phyloP scores from a whole-genome alignment of 371 early-diverging fungal species.

The Mortierella sp. region DNA sequence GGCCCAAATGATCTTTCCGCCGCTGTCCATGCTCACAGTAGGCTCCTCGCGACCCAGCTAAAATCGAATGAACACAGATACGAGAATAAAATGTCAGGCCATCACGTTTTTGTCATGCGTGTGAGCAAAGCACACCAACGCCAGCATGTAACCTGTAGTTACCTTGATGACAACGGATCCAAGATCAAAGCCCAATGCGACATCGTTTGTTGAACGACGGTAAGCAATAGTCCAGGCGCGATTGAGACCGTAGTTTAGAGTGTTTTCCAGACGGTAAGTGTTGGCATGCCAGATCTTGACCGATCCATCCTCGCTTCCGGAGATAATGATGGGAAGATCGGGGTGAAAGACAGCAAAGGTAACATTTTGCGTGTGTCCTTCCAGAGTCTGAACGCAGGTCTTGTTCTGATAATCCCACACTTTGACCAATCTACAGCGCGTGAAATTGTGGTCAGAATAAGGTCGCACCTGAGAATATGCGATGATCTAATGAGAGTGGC shows the following conservation, averaged over 20 bases:
- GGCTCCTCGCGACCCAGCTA: constrained; percentile 94
- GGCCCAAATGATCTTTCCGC: constrained; percentile 98
- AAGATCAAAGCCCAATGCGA: constrained; percentile 96
- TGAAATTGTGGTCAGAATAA: not conserved
- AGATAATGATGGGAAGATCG: constrained; percentile 96
- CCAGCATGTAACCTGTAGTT: not conserved
- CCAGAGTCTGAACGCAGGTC: constrained; percentile 96
- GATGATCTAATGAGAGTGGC: not conserved
- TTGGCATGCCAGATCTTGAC: constrained; percentile 98
- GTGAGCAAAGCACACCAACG: not conserved
- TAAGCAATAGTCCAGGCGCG: constrained; percentile 96
- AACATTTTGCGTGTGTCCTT: constrained; percentile 99
- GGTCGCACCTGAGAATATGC: too few species aligned
- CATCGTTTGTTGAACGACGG: constrained; percentile 87
- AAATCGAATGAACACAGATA: not conserved
- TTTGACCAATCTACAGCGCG: constrained; percentile 76
- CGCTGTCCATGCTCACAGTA: constrained; percentile 96
- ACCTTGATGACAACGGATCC: constrained; percentile 94
- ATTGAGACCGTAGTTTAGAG: constrained; percentile 96
- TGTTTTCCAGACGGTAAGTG: constrained; percentile 96
- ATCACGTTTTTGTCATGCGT: not conserved
- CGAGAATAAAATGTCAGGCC: not conserved
- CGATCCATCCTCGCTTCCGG: constrained; percentile 97
- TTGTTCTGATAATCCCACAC: constrained; percentile 99
- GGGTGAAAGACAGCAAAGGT: constrained; percentile 97